Evolutionary conservation across 495 filamentous ascomycete genomes (phyloP).

Genomic region (Penicillium soppii): DNA sequence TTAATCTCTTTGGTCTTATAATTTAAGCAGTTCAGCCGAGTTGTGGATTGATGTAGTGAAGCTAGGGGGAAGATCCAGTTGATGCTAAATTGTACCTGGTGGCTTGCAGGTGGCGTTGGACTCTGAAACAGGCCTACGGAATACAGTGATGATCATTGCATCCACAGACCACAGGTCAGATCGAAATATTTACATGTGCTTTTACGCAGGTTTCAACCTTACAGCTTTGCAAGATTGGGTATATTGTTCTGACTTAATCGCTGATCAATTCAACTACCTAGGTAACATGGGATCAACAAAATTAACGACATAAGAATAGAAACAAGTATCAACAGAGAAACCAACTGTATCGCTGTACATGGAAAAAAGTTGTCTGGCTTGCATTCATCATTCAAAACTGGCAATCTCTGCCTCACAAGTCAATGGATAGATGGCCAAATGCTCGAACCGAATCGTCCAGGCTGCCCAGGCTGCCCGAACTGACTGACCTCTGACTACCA

Average conservation of each 20-base stretch:
- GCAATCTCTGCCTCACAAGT: background rate
- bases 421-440: background rate
- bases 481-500: background rate
- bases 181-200: background rate
- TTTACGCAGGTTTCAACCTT: background rate
- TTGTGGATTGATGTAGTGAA: background rate
- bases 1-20: no score
- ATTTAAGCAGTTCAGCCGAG: background rate
- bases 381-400: background rate
- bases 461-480: background rate
- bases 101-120: slow-evolving; percentile 7
- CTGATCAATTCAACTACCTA: no score
- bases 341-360: background rate
- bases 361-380: background rate
- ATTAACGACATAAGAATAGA: background rate
- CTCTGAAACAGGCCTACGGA: slow-evolving; percentile 3
- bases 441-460: background rate
- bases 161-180: background rate
- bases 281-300: no score
- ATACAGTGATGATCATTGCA: slow-evolving; percentile 1
- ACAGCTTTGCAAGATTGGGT: no score
- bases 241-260: no score
- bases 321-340: no score
- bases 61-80: background rate
- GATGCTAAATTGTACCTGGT: slow-evolving; percentile 6